These are phyloP conservation scores for Mycena sp. DNA, from an alignment of 1,284 basidiomycete genomes.

Conservation along the genomic window DNA sequence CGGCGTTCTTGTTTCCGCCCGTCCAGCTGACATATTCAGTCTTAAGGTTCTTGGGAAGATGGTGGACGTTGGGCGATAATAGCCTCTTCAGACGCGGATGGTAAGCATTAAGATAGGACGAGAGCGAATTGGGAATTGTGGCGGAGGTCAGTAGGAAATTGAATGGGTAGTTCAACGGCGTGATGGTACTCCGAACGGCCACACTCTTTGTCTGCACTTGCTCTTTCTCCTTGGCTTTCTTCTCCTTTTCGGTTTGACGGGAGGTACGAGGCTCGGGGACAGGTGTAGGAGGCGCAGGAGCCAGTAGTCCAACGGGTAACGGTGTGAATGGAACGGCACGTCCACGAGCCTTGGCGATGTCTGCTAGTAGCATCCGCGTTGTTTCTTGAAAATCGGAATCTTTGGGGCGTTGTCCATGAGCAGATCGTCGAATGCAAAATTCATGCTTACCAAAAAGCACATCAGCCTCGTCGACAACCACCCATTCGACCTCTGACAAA, in stretches of 20 bases:
- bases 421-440: neutral
- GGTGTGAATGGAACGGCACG: conserved; percentile 48
- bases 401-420: conserved; percentile 38
- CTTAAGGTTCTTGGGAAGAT: conserved; percentile 73
- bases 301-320: conserved; percentile 26
- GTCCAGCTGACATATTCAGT: conserved; percentile 80
- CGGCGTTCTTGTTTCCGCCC: conserved; percentile 81
- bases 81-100: conserved; percentile 74
- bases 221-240: conserved; percentile 9
- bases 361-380: conserved; percentile 73
- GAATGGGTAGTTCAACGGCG: conserved; percentile 68
- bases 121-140: conserved; percentile 84
- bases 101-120: conserved; percentile 66
- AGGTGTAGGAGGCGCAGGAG: conserved; percentile 27
- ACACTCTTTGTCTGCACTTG: neutral
- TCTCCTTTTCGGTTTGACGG: conserved; percentile 12
- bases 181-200: conserved; percentile 18
- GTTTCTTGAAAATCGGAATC: conserved; percentile 83
- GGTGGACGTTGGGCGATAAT: conserved; percentile 82
- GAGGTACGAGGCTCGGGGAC: conserved; percentile 22
- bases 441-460: conserved; percentile 78
- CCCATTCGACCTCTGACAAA: conserved; percentile 71
- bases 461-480: conserved; percentile 90
- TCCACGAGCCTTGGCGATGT: conserved; percentile 72
- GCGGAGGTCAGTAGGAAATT: conserved; percentile 86